Evolutionary conservation across 108 stramenopile genomes (phyloP), one percentile per base, ranked within the genome.

Genomic region (Bacterosira constricta): DNA sequence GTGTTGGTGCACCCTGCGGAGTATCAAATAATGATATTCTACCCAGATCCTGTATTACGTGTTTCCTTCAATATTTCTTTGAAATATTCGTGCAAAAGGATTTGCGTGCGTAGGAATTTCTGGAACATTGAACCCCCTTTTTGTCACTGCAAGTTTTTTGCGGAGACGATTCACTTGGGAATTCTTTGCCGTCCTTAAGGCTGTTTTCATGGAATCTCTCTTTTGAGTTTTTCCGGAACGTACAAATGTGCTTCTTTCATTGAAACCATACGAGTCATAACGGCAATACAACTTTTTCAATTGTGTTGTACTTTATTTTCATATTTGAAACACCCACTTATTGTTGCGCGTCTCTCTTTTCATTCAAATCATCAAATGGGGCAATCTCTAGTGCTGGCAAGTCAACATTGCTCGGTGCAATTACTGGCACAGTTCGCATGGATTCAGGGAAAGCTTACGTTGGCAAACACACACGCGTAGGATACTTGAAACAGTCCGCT

Each of bases 401-500:
- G 38, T 38, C 35, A 12, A 88, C 90, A 4, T 73, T 91, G 2
- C 69, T 91, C 23, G 81, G 81, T 0, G 90, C 90, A 32, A 83
- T 91, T 27, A 84, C 79, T 11, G 89, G 86, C 44, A 63, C 80
- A 1, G 80, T 86, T 0, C 71, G 86, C 12, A 87, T 89, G 54
- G 88, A 89, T 63, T 61, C 64, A 6, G 88, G 88, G 13, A 37
- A 73, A 12, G 83, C 86, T n/a, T 58, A 87, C 6, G 83, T 89
- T 36, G 81, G 67, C 13, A 45, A 69, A 30, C 87, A 89, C 52
- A 63, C 85, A 4, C 75, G 77, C 18, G 83, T 94, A 5, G 93
- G 93, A 4, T 94, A 94, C 37, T 63, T 94, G 30, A 85, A 85
- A 75, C 90, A 90, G 79, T 88, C 86, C 25, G 96, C 96, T 21